Percentiles rank a stretch among this genome's conserved stretches.
phyloP scores from a whole-genome alignment of 495 filamentous ascomycete genomes.

The Lichina pygmaea region DNA sequence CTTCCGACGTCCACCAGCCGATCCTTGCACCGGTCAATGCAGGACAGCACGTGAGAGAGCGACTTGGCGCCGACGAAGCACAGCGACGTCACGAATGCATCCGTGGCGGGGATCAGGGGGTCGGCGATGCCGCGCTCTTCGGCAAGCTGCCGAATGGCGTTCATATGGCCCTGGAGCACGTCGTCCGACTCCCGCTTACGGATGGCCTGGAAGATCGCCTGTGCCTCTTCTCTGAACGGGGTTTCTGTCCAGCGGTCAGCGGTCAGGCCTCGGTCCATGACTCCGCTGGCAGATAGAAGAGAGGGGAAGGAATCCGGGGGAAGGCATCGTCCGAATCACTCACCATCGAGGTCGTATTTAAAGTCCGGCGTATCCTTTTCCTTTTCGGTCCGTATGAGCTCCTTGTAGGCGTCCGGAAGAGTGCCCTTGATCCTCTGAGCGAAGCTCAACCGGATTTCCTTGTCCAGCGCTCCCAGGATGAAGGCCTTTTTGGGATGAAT shows the following conservation, averaged over 20 bases:
- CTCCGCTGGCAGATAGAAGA: too few species aligned
- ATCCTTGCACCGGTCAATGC: slow-evolving; percentile 88
- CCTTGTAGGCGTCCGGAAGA: slow-evolving; percentile 60
- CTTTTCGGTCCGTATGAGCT: slow-evolving; percentile 57
- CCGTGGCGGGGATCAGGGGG: slow-evolving; percentile 56
- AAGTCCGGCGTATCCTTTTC: slow-evolving; percentile 86
- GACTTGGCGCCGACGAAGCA: slow-evolving; percentile 85
- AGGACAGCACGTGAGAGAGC: slow-evolving; percentile 81
- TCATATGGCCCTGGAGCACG: slow-evolving; percentile 51
- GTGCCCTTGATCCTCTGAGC: slow-evolving; percentile 88
- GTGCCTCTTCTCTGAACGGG: slow-evolving; percentile 57
- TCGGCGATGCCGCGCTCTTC: slow-evolving; percentile 34
- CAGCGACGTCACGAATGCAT: slow-evolving; percentile 78
- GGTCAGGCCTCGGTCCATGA: neutral
- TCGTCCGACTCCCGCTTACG: slow-evolving; percentile 60
- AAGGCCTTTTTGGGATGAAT: slow-evolving; percentile 80
- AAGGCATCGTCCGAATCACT: slow-evolving; percentile 9
- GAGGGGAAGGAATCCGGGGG: too few species aligned
- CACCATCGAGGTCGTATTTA: slow-evolving; percentile 64
- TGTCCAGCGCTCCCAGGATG: slow-evolving; percentile 71
- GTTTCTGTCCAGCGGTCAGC: slow-evolving; percentile 22
- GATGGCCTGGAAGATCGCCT: slow-evolving; percentile 51
- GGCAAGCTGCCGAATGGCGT: slow-evolving; percentile 51
- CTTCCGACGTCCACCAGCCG: slow-evolving; percentile 55
- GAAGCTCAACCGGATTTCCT: slow-evolving; percentile 91